phyloP scores from a whole-genome alignment of 2,329 filamentous ascomycete species.

The Ceratocystis variospora region DNA sequence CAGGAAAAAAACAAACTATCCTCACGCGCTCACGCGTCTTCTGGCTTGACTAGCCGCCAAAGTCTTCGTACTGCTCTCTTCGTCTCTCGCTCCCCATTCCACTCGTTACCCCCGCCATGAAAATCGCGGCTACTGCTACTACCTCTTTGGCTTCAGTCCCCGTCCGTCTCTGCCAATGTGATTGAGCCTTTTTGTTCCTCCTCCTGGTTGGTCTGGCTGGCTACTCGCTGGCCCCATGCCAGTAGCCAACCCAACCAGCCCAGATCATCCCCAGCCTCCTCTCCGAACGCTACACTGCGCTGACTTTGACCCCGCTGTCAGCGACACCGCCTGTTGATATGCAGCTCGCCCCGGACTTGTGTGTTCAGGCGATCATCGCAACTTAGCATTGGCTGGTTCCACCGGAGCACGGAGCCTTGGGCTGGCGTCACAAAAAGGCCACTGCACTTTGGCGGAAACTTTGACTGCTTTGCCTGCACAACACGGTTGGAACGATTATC shows the following conservation, averaged over 20 bases:
- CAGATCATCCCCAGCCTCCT: not conserved
- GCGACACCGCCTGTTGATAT: not conserved
- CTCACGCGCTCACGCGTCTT: not conserved
- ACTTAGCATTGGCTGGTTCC: slow-evolving; percentile 3
- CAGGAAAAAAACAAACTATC: not conserved
- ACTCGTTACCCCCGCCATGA: slow-evolving; percentile 1
- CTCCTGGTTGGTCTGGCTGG: not conserved
- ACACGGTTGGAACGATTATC: slow-evolving; percentile 15
- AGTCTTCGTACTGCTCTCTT: not conserved
- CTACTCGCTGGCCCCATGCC: not conserved
- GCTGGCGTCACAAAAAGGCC: slow-evolving; percentile 13
- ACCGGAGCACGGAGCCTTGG: slow-evolving; percentile 6
- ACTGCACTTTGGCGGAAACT: not conserved
- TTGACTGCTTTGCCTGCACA: slow-evolving; percentile 16
- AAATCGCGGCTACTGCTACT: not conserved
- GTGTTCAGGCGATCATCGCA: slow-evolving; percentile 7
- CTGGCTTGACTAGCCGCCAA: not conserved
- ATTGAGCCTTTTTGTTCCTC: not conserved
- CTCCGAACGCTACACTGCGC: not conserved
- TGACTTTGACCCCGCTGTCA: not conserved
- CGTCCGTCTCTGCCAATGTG: not conserved
- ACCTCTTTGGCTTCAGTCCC: not conserved
- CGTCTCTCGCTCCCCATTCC: slow-evolving; percentile 4
- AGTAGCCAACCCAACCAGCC: not conserved
- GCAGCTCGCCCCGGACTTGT: slow-evolving; percentile 6